Evolutionary conservation across 257 asterid species (phyloP).

Genomic region (Ligustrum vulgare): DNA sequence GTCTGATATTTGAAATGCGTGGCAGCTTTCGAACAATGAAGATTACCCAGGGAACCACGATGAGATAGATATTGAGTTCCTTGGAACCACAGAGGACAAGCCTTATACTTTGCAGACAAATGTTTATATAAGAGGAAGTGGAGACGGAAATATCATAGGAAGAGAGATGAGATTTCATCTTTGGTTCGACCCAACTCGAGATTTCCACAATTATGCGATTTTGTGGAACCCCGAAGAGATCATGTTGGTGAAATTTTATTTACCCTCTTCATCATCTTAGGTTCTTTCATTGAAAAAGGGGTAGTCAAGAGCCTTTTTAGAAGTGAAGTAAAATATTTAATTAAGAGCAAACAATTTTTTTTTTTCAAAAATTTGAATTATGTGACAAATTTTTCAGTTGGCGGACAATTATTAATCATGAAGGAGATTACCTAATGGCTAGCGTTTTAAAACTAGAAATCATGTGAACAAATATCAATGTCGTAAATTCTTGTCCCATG

Average conservation of each 20-base stretch:
- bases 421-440: background rate
- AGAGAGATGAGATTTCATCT: constrained; percentile 80
- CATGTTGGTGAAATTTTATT: constrained; percentile 45
- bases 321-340: background rate
- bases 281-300: background rate
- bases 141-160: constrained; percentile 75
- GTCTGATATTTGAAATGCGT: background rate
- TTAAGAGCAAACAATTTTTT: too few relatives aligned
- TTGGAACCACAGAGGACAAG: constrained; percentile 70
- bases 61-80: constrained; percentile 81
- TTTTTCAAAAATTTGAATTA: background rate
- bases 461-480: background rate
- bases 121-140: constrained; percentile 78
- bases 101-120: constrained; percentile 84
- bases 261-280: background rate
- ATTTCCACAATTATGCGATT: constrained; percentile 75
- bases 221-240: constrained; percentile 75
- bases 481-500: background rate
- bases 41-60: constrained; percentile 77
- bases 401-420: background rate
- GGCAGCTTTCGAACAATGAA: constrained; percentile 73
- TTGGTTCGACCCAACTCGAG: constrained; percentile 82
- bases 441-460: background rate
- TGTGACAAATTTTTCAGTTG: background rate
- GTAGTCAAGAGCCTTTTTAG: background rate